Percentiles rank a stretch among this genome's conserved stretches.
phyloP scores from a whole-genome alignment of 73 alveolate species.

The Urostyla sp. region DNA sequence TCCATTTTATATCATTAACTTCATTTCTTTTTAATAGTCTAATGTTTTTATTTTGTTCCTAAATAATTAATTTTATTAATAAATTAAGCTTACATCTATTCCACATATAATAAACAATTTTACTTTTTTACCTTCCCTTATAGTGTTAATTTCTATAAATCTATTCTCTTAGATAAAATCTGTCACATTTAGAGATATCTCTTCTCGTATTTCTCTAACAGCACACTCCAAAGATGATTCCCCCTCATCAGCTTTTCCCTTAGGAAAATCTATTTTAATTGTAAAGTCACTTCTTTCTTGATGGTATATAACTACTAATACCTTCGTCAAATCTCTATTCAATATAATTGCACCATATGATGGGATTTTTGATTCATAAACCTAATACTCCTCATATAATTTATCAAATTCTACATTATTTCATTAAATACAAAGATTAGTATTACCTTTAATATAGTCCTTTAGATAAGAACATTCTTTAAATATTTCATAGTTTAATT shows the following conservation, averaged over 20 bases:
- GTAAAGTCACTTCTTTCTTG: conserved; percentile 23
- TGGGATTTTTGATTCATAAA: conserved; percentile 23
- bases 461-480: not conserved
- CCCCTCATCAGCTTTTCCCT: conserved; percentile 60
- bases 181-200: conserved; percentile 42
- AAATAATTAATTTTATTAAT: no score
- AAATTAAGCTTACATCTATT: no score
- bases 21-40: conserved; percentile 5
- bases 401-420: conserved; percentile 4
- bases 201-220: conserved; percentile 48
- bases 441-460: conserved; percentile 6
- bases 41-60: not conserved
- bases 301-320: conserved; percentile 28
- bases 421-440: no score
- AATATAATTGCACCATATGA: conserved; percentile 55
- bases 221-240: conserved; percentile 58
- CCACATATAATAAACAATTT: conserved; percentile 30
- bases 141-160: conserved; percentile 35
- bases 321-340: conserved; percentile 19
- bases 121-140: no score
- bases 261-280: conserved; percentile 49
- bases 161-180: conserved; percentile 39
- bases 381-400: conserved; percentile 4
- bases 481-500: conserved; percentile 22
- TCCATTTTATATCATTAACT: conserved; percentile 40